Base-by-base conservation (phyloP, 2,329 filamentous ascomycete species). In the Cladosporium velox region DNA sequence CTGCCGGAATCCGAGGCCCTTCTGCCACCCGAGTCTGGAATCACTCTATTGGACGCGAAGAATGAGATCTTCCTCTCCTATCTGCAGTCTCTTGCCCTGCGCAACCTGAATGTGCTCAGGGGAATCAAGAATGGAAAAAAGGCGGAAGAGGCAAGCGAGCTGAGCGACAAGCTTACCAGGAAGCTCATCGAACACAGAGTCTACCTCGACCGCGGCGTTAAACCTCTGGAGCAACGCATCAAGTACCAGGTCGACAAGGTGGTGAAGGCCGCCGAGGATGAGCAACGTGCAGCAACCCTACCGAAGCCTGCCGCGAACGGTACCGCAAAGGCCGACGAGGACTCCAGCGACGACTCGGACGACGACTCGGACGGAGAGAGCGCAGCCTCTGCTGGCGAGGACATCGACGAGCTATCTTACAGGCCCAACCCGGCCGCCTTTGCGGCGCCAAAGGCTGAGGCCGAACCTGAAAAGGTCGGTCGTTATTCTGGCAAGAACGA, bases 181-280 rank as follows among this genome's bases (percentile, higher is more conserved):
- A 97, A 96, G 76, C 85, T 99, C n/a, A 88, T 93, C 21, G 93
- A 97, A 78, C 83, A 97, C 62, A 87, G 94, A n/a, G 84, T 97
- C 0, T 98, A 96, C 76, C 83, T 99, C 1, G 96, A 99, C 75
- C 93, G 93, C 76, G 96, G 95, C 70, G 91, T 97, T 3, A 88
- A 91, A 18, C 95, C 95, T 0, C 81, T 98, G 18, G 96, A 99
- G 79, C 90, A 90, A 71, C 91, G 93, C 72, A 81, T 99, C 68
- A 94, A 93, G 71, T 99, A 97, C 79, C 93, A 97, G 77, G 92
- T 99, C 73, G 94, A 98, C 78, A 95, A 96, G 76, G 93, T 97
- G 30, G 84, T 99, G 24, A 90, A 92, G 69, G 91, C 92, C 0
- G 93, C 93, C 41, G 91, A 96, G 68, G 90, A 94, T 71, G 85